Percentiles rank a stretch among this genome's conserved stretches.
Conservation (phyloP, 495 filamentous ascomycete genomes). For the Xylaria curta region DNA sequence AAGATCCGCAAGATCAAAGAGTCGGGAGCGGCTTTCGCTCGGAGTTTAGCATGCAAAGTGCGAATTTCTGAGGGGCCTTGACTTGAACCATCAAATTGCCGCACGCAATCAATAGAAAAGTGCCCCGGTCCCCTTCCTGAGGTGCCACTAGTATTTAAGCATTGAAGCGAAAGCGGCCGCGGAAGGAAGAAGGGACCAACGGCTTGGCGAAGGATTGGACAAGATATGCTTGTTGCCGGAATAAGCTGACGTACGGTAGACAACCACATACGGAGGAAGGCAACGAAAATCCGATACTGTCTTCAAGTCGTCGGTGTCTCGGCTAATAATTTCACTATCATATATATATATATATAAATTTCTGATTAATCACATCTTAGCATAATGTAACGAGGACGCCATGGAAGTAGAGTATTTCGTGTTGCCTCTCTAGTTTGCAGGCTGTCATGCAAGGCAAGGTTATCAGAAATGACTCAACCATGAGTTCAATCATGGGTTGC, state of each 20-base stretch:
- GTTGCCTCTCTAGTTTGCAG: not conserved
- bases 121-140: constrained; percentile 21
- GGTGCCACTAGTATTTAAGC: not conserved
- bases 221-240: constrained; percentile 5
- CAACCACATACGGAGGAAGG: constrained; percentile 4
- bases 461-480: not conserved
- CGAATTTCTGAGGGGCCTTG: not conserved
- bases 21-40: not conserved
- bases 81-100: not conserved
- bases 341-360: not conserved
- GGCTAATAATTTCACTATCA: not conserved
- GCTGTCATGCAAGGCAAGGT: constrained; percentile 6
- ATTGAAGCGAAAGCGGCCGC: not conserved
- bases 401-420: not conserved
- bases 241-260: constrained; percentile 15
- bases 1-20: constrained; percentile 8
- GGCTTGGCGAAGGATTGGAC: constrained; percentile 9
- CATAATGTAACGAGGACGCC: not conserved
- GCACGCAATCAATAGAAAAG: constrained; percentile 15
- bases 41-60: not conserved
- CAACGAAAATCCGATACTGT: not conserved
- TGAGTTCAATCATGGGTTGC: not conserved
- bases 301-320: not conserved
- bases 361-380: not conserved
- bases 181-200: not conserved